Evolutionary conservation across 371 early-diverging fungal species (phyloP).

Genomic region (Coemansia sp.): DNA sequence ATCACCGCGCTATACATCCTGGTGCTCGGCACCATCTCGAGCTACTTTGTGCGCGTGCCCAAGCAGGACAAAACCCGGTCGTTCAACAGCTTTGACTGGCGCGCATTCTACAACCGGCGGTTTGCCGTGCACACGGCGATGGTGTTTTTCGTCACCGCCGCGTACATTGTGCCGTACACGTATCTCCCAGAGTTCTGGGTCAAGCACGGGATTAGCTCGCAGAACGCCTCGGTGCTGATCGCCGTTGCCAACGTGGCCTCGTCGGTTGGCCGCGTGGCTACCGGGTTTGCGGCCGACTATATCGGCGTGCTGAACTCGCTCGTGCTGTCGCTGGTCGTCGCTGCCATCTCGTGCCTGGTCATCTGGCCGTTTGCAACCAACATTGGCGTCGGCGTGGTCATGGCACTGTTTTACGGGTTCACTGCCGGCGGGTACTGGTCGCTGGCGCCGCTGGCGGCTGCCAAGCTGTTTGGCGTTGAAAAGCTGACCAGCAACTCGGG

Average conservation of each 20-base stretch:
- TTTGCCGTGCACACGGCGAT: slow-evolving; percentile 52
- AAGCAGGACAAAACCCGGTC: slow-evolving; percentile 37
- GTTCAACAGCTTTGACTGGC: slow-evolving; percentile 38
- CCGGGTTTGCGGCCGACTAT: slow-evolving; percentile 52
- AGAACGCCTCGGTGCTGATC: slow-evolving; percentile 52
- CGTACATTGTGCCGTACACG: slow-evolving; percentile 41
- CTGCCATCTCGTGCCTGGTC: slow-evolving; percentile 55
- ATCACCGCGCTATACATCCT: slow-evolving; percentile 49
- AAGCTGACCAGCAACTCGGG: slow-evolving; percentile 40
- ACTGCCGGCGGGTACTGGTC: slow-evolving; percentile 48
- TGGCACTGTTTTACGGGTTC: slow-evolving; percentile 54
- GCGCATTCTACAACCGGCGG: slow-evolving; percentile 44
- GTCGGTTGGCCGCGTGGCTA: slow-evolving; percentile 53
- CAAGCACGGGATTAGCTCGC: slow-evolving; percentile 45
- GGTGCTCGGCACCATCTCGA: slow-evolving; percentile 30
- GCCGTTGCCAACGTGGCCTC: slow-evolving; percentile 55
- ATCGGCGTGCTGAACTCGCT: slow-evolving; percentile 53
- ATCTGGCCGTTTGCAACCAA: slow-evolving; percentile 64
- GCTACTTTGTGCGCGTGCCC: slow-evolving; percentile 46
- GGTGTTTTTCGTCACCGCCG: slow-evolving; percentile 46
- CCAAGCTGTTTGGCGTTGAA: slow-evolving; percentile 45
- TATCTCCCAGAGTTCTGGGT: slow-evolving; percentile 40
- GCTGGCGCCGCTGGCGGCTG: slow-evolving; percentile 50
- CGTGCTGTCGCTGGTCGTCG: slow-evolving; percentile 13
- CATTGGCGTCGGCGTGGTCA: slow-evolving; percentile 53